Evolutionary conservation across 2,329 filamentous ascomycete genomes (phyloP).

Genomic region (Monosporascus sp.): DNA sequence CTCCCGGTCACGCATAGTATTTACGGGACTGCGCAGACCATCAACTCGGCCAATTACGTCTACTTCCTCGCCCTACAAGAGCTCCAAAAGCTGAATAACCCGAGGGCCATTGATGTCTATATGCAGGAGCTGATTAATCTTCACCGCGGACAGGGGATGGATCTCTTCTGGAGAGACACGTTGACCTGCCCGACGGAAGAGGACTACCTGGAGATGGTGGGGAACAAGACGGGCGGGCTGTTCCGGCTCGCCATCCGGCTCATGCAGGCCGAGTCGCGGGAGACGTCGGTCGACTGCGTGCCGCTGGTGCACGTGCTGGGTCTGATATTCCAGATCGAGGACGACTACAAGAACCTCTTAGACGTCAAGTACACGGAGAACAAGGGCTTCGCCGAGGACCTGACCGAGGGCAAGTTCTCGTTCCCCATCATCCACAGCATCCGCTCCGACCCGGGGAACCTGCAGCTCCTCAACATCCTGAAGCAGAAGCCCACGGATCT

Average conservation of each 20-base stretch:
- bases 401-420: conserved; percentile 95
- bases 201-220: conserved; percentile 92
- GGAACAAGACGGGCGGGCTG: conserved; percentile 83
- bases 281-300: conserved; percentile 59
- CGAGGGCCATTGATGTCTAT: conserved; percentile 63
- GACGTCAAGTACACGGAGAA: conserved; percentile 72
- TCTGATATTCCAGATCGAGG: conserved; percentile 83
- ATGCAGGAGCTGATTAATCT: conserved; percentile 80
- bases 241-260: conserved; percentile 82
- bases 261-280: conserved; percentile 69
- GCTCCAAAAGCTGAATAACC: conserved; percentile 65
- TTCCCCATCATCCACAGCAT: conserved; percentile 95
- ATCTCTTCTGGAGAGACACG: conserved; percentile 83
- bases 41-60: conserved; percentile 86
- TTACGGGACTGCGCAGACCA: conserved; percentile 81
- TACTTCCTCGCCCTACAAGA: conserved; percentile 78
- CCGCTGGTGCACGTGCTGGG: conserved; percentile 82
- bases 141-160: conserved; percentile 85
- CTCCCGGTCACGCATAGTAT: conserved; percentile 79
- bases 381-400: conserved; percentile 91
- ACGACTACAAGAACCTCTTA: conserved; percentile 88
- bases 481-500: conserved; percentile 83
- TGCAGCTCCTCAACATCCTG: conserved; percentile 85
- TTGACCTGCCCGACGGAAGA: conserved; percentile 79
- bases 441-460: conserved; percentile 64